Evolutionary conservation across 257 asterid species (phyloP).

Genomic region (Echium plantagineum): DNA sequence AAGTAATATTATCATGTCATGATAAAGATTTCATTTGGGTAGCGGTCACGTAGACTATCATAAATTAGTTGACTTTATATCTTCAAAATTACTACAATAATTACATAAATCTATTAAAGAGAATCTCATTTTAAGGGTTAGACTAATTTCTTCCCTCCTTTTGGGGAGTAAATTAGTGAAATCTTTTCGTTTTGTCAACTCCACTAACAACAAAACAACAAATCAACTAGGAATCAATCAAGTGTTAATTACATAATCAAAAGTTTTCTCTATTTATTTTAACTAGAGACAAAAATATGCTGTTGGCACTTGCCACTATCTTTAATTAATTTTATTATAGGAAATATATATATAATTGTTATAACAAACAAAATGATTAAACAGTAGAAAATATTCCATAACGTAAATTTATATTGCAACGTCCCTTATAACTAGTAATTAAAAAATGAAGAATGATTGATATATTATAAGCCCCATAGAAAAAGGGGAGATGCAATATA

Average conservation of each 20-base stretch:
- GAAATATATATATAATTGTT: too few species aligned
- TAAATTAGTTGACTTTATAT: constrained; percentile 21
- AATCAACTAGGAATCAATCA: constrained; percentile 37
- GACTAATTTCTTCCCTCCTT: constrained; percentile 21
- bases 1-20: too few species aligned
- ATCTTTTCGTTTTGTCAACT: constrained; percentile 52
- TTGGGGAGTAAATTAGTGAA: constrained; percentile 23
- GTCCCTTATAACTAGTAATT: too few species aligned
- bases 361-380: too few species aligned
- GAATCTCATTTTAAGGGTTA: constrained; percentile 20
- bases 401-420: too few species aligned
- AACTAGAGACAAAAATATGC: constrained; percentile 28
- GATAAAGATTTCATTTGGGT: too few species aligned
- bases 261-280: constrained; percentile 14
- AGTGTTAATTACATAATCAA: constrained; percentile 4
- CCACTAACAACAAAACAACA: constrained; percentile 26
- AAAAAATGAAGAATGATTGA: too few species aligned
- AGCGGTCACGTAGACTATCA: not conserved
- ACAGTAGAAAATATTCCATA: too few species aligned
- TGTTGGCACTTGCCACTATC: constrained; percentile 25
- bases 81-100: constrained; percentile 4
- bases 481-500: not conserved
- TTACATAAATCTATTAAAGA: constrained; percentile 10
- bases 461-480: not conserved
- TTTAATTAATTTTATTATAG: too few species aligned